Evolutionary conservation across 768 basidiomycete species (phyloP), one percentile per base, ranked within the genome.

Genomic region (Tulasnella sp.): DNA sequence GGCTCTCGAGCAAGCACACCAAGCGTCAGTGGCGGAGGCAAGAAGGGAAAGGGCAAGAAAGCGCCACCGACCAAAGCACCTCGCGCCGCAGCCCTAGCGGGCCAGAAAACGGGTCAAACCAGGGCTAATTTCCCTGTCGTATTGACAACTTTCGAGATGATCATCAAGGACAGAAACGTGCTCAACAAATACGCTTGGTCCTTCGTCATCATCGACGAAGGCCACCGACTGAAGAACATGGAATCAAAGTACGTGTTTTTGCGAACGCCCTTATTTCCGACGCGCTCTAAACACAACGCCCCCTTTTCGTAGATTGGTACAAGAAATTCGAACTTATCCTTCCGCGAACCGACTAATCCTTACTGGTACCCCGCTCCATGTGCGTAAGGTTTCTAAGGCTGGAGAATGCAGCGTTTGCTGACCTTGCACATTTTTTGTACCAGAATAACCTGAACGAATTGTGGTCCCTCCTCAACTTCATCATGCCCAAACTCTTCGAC

Each of bases 121-220:
- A 79, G 56, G 78, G 56, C 62, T 2, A 74, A 79, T 8, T 83
- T 83, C 81, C 85, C 83, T 40, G 81, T 85, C 36, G 83, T 86
- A 27, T 84, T 97, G 24, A 98, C 97, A 5, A 98, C 95, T 2
- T 97, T 96, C 84, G 94, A 99, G 84, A 94, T 98, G 84, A 90
- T 96, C 82, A 97, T 96, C 83, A 93, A 90, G 80, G 94, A 98
- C 84, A 90, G 92, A 40, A 85, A 87, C 48, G 89, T 92, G 82
- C 88, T 93, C 76, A 85, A 87, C 71, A 88, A 88, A 80, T 94
- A 93, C 84, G 86, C 89, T 62, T 95, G 93, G 93, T 91, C 94
- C 36, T 98, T 97, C 84, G 95, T 99, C 84, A 94, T 99, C 80
- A 97, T 99, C 2, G 95, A 97, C 84, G 95, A 97, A 85, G 95